Conservation (phyloP, 1,139 yeast species). For the Saccharomycopsis phalli region DNA sequence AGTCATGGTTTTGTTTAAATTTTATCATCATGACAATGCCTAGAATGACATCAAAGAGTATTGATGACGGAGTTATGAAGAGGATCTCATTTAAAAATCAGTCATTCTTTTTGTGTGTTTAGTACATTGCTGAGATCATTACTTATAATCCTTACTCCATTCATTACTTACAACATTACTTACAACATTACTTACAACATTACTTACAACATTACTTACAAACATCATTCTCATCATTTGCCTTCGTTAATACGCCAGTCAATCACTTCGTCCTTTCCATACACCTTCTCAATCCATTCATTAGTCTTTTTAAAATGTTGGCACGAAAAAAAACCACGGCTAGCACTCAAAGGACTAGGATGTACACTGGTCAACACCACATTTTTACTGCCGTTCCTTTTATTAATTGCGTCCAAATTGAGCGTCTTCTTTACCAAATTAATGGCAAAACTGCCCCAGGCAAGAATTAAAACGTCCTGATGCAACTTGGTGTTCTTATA, state of each 20-base stretch:
- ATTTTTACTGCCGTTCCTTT: slow-evolving; percentile 33
- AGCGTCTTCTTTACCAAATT: slow-evolving; percentile 38
- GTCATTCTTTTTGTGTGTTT: too few species aligned
- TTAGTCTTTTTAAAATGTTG: slow-evolving; percentile 65
- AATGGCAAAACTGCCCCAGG: slow-evolving; percentile 96
- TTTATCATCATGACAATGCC: too few species aligned
- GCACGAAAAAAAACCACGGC: slow-evolving; percentile 71
- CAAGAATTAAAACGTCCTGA: slow-evolving; percentile 63
- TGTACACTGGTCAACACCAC: slow-evolving; percentile 68
- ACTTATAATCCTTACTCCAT: too few species aligned
- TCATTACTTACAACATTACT: too few species aligned
- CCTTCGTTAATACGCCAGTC: slow-evolving; percentile 43
- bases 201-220: too few species aligned
- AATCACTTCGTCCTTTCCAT: slow-evolving; percentile 40
- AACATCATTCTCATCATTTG: too few species aligned
- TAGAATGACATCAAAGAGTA: too few species aligned
- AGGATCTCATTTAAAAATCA: too few species aligned
- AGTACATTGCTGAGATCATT: too few species aligned
- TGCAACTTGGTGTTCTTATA: slow-evolving; percentile 28
- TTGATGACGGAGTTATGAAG: too few species aligned
- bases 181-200: too few species aligned
- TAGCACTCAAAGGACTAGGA: slow-evolving; percentile 91
- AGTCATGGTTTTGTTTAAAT: too few species aligned
- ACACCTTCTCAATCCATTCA: slow-evolving; percentile 51
- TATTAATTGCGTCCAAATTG: slow-evolving; percentile 28